Conservation (phyloP, 1,284 basidiomycete genomes). For the Schizophyllum amplum region DNA sequence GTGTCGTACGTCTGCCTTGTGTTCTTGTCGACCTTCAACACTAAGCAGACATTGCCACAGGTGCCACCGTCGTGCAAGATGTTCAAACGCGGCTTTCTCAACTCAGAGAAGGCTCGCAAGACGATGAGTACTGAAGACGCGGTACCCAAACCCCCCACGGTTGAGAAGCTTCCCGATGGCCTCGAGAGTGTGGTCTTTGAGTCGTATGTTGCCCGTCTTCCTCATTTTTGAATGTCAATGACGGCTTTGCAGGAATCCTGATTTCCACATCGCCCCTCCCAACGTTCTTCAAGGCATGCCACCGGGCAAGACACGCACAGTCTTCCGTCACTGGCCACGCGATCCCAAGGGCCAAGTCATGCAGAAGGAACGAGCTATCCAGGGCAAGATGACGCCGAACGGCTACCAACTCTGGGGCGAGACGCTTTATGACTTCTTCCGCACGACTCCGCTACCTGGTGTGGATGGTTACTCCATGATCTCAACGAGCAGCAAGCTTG, state of each 20-base stretch:
- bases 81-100: background rate
- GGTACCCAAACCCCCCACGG: background rate
- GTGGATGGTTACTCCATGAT: conserved; percentile 11
- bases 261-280: background rate
- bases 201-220: background rate
- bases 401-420: conserved; percentile 33
- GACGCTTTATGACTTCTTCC: conserved; percentile 35
- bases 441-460: conserved; percentile 19
- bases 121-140: background rate
- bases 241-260: background rate
- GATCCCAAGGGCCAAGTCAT: conserved; percentile 22
- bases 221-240: background rate
- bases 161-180: background rate
- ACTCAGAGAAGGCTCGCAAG: background rate
- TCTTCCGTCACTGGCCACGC: conserved; percentile 28
- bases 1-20: background rate
- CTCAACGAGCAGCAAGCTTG: conserved; percentile 30
- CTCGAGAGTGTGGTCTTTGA: no score
- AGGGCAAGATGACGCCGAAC: conserved; percentile 24
- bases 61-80: background rate
- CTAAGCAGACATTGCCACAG: background rate
- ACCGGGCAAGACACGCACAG: conserved; percentile 12
- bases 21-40: background rate
- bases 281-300: background rate
- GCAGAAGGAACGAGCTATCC: conserved; percentile 10